phyloP scores from a whole-genome alignment of 176 grass and related monocot species.

The Cymbopogon citratus region DNA sequence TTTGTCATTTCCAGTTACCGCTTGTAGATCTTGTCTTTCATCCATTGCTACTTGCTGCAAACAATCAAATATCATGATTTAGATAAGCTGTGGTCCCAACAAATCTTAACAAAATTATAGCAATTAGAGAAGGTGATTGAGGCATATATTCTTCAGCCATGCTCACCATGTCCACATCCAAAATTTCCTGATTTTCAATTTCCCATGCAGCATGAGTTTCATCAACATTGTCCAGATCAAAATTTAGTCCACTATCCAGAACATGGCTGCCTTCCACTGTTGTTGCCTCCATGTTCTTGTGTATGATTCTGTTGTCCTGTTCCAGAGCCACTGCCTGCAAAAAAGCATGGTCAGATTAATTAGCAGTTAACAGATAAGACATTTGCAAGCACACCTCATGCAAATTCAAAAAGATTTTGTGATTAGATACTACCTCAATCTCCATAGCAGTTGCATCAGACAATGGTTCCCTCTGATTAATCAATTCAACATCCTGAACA shows the following conservation, averaged over 20 bases:
- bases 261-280: neutral
- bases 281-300: neutral
- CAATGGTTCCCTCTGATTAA: slow-evolving; percentile 20
- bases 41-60: slow-evolving; percentile 35
- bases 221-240: slow-evolving; percentile 22
- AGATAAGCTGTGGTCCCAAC: neutral
- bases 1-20: slow-evolving; percentile 13
- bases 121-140: neutral
- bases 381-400: slow-evolving; percentile 34
- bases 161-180: slow-evolving; percentile 28
- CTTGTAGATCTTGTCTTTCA: slow-evolving; percentile 8
- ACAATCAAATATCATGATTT: slow-evolving; percentile 16
- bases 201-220: slow-evolving; percentile 3
- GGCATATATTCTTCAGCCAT: neutral
- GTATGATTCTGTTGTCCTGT: slow-evolving; percentile 7
- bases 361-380: slow-evolving; percentile 20
- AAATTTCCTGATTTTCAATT: slow-evolving; percentile 26
- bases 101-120: neutral
- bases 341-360: slow-evolving; percentile 19
- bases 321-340: slow-evolving; percentile 16
- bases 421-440: slow-evolving; percentile 15
- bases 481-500: slow-evolving; percentile 15
- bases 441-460: slow-evolving; percentile 14
- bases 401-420: slow-evolving; percentile 17
- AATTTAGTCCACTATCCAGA: neutral